Evolutionary conservation across 1,139 yeast genomes (phyloP), one percentile per base, ranked within the genome.

Genomic region (Yamadazyma pseudoaaseri): DNA sequence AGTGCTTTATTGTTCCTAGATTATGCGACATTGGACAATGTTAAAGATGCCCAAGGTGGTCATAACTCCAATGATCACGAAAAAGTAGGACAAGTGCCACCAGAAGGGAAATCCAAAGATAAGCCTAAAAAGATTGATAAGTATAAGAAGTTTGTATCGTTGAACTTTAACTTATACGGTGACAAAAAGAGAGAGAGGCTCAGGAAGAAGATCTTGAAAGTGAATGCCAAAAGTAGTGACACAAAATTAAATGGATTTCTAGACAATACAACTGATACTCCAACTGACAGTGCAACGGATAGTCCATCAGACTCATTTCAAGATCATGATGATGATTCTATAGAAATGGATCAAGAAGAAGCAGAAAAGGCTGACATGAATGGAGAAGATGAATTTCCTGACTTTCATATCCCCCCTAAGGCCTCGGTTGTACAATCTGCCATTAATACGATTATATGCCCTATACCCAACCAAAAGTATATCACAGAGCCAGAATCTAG

Each of bases 1-100:
- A 69, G 80, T 1, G 77, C 81, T 0, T 54, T 78, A 25, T 49
- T 78, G 22, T 78, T 72, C 38, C 50, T 70, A 33, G 76, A 70
- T 43, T 70, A 69, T 47, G 60, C 60, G 29, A 73, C 71, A 0
- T 48, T 70, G 26, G 70, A 69, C 1, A 64, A 63, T 35, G 68
- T 58, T 10, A 52, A 51, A 28, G 58, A 47, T 20, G 44, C 60
- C 27, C 55, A 52, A 37, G 42, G 40, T 23, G 41, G 33, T 29
- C 24, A 48, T 21, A 49, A 46, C 30, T 37, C 32, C 5, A 31
- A 18, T 27, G 39, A 36, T 3, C 37, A 32, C 13, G 37, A 40
- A 11, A 35, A 37, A 6, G 33, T 43, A 1, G 47, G 47, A 6
- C 47, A 41, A 27, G 44, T 44, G 13, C 48, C 48, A 4, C 38